Evolutionary conservation across 2,329 filamentous ascomycete species (phyloP).

Genomic region (Pezicula radicicola): DNA sequence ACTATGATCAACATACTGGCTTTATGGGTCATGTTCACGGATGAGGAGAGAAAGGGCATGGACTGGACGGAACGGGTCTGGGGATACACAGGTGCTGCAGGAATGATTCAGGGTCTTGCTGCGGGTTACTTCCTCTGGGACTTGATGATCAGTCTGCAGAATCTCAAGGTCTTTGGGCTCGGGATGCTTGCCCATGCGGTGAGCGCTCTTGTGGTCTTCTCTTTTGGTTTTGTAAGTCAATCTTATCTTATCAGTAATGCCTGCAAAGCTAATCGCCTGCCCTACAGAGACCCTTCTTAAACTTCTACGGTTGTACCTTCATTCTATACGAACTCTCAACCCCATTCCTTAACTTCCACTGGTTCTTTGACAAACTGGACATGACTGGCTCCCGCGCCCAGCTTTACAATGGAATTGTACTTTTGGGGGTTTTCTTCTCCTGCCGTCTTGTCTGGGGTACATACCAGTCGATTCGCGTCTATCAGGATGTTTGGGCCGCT

Average conservation of each 20-base stretch:
- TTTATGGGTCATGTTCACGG: slow-evolving; percentile 68
- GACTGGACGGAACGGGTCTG: slow-evolving; percentile 67
- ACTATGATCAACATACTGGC: slow-evolving; percentile 68
- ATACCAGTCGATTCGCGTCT: slow-evolving; percentile 67
- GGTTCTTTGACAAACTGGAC: slow-evolving; percentile 85
- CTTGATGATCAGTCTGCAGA: slow-evolving; percentile 63
- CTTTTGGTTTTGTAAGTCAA: slow-evolving; percentile 72
- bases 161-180: slow-evolving; percentile 62
- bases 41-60: slow-evolving; percentile 67
- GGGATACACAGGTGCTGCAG: slow-evolving; percentile 71
- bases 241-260: neutral
- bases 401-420: slow-evolving; percentile 72
- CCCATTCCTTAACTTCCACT: slow-evolving; percentile 84
- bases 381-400: slow-evolving; percentile 74
- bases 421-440: slow-evolving; percentile 72
- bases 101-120: slow-evolving; percentile 73
- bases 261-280: slow-evolving; percentile 8
- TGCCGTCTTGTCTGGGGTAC: slow-evolving; percentile 77
- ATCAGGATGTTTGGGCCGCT: slow-evolving; percentile 64
- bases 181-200: slow-evolving; percentile 70
- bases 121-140: slow-evolving; percentile 87
- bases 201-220: slow-evolving; percentile 71
- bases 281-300: slow-evolving; percentile 72
- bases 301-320: slow-evolving; percentile 78
- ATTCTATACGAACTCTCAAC: slow-evolving; percentile 86